These are phyloP conservation scores for Chalciporus piperatus DNA, from an alignment of 768 basidiomycete species.

Conservation along the genomic window DNA sequence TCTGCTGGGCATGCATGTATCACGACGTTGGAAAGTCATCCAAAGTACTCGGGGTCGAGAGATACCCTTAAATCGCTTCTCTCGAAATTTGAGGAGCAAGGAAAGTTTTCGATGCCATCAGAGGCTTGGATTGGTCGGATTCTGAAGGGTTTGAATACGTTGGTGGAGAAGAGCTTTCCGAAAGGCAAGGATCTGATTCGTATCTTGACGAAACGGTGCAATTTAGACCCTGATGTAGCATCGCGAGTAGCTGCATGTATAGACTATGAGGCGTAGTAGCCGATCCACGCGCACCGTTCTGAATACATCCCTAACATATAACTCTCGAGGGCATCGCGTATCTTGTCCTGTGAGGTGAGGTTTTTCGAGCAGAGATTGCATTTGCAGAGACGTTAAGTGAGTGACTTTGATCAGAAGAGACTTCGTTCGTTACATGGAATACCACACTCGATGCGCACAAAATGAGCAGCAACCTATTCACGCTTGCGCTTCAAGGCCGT, in stretches of 20 bases:
- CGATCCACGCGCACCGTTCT: too few relatives aligned
- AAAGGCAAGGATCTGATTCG: conserved; percentile 24
- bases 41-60: conserved; percentile 32
- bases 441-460: neutral
- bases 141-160: conserved; percentile 21
- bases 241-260: conserved; percentile 20
- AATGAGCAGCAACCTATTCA: conserved; percentile 9
- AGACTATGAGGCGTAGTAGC: conserved; percentile 10
- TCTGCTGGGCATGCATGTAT: conserved; percentile 32
- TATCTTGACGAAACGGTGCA: conserved; percentile 28
- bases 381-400: neutral
- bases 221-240: conserved; percentile 21
- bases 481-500: conserved; percentile 54
- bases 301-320: too few relatives aligned
- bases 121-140: conserved; percentile 27
- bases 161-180: conserved; percentile 17
- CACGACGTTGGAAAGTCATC: conserved; percentile 23
- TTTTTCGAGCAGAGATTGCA: too few relatives aligned
- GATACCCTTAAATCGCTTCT: conserved; percentile 19
- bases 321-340: too few relatives aligned
- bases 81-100: conserved; percentile 21
- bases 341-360: too few relatives aligned
- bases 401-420: neutral
- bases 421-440: neutral
- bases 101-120: conserved; percentile 30